These are phyloP conservation scores for Achaetomium macrosporum DNA, from an alignment of 2,329 filamentous ascomycete genomes.

Conservation along the genomic window DNA sequence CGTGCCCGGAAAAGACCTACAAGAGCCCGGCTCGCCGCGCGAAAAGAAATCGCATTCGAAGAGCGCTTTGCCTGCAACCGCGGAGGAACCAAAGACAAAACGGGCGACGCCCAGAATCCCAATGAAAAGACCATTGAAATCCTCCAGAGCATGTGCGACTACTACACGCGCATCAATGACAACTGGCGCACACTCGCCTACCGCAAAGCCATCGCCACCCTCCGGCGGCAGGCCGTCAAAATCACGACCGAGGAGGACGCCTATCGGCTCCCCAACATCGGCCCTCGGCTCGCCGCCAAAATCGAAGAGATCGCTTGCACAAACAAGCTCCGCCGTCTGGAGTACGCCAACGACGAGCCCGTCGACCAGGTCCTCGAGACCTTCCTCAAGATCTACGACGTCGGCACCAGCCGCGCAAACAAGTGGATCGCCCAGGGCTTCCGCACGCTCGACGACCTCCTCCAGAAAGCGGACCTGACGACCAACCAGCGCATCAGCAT, in stretches of 20 bases:
- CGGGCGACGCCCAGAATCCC: slow-evolving; percentile 49
- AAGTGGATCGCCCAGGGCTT: slow-evolving; percentile 73
- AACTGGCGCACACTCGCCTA: slow-evolving; percentile 72
- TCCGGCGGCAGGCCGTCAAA: slow-evolving; percentile 59
- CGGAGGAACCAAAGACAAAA: slow-evolving; percentile 41
- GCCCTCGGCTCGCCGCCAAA: slow-evolving; percentile 68
- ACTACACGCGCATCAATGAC: slow-evolving; percentile 71
- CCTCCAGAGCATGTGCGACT: slow-evolving; percentile 69
- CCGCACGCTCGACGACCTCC: slow-evolving; percentile 67
- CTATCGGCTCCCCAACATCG: slow-evolving; percentile 60
- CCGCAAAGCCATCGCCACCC: slow-evolving; percentile 66
- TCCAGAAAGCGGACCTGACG: slow-evolving; percentile 55
- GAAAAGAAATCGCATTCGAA: slow-evolving; percentile 33
- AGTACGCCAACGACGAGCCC: slow-evolving; percentile 63
- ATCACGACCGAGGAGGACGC: slow-evolving; percentile 68
- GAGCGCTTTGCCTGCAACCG: slow-evolving; percentile 51
- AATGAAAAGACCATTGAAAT: slow-evolving; percentile 72
- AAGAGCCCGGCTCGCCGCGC: slow-evolving; percentile 17
- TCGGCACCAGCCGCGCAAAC: slow-evolving; percentile 62
- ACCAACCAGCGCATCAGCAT: slow-evolving; percentile 69
- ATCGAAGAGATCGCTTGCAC: slow-evolving; percentile 85
- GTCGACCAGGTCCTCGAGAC: slow-evolving; percentile 58
- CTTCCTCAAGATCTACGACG: slow-evolving; percentile 77
- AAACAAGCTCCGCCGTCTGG: slow-evolving; percentile 62
- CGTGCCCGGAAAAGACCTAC: slow-evolving; percentile 22